Evolutionary conservation across 78 protist species (phyloP).

Genomic region (Dictyostelium citrinum): DNA sequence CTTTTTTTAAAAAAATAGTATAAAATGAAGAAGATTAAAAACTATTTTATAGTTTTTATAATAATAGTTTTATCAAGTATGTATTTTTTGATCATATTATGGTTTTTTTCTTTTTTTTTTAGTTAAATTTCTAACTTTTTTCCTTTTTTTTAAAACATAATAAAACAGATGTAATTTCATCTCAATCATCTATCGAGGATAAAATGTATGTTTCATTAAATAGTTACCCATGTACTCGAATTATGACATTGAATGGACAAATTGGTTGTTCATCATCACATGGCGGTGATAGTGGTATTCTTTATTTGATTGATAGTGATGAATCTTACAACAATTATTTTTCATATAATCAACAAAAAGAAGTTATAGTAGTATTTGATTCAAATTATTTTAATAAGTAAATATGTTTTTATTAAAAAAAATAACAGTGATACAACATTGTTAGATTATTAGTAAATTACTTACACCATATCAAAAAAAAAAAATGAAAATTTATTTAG

Average conservation of each 20-base stretch:
- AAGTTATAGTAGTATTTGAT: constrained; percentile 5
- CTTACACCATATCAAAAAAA: not conserved
- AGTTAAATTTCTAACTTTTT: not conserved
- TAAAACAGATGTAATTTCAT: not conserved
- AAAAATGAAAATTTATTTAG: not conserved
- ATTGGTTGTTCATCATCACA: constrained; percentile 40
- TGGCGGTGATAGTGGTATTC: constrained; percentile 37
- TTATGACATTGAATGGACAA: constrained; percentile 11
- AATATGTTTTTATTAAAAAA: not conserved
- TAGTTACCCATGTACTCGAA: constrained; percentile 23
- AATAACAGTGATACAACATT: no score
- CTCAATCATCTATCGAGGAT: not conserved
- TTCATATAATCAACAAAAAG: not conserved
- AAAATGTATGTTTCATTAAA: not conserved
- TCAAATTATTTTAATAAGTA: constrained; percentile 58
- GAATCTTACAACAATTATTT: not conserved
- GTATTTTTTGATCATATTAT: not conserved
- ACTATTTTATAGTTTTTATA: not conserved
- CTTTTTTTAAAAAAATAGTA: not conserved
- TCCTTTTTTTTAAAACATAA: not conserved
- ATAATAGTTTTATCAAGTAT: not conserved
- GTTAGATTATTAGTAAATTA: no score
- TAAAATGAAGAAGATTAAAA: not conserved
- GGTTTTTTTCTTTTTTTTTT: not conserved
- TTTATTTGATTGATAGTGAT: constrained; percentile 35